Base-by-base conservation (phyloP, 371 early-diverging fungal genomes). In the Cladochytrium tenue region DNA sequence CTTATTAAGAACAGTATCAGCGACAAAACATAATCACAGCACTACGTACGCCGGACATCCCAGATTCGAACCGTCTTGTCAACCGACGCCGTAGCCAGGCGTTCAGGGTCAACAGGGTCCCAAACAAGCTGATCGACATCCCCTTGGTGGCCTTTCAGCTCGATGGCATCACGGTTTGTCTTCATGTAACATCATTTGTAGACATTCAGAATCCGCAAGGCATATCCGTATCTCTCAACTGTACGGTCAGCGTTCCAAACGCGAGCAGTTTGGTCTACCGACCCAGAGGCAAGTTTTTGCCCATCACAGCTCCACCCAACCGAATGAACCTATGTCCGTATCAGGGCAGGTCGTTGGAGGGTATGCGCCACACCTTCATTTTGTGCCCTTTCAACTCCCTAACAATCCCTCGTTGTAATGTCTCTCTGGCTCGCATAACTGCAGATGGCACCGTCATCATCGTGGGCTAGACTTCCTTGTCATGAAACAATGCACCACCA, bases 11-110 rank as follows among this genome's bases (percentile, higher is more conserved):
- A 35, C 5, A 25, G 7, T 23, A 10, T 53, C 43, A 51, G 15
- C 4, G 59, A 25, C 20, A 32, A 23, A n/a, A 23, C 32, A 23
- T 17, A 25, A 27, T 5, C 0, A 32, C 20, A 15, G 3, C 17
- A 50, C 17, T 34, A 51, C 56, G 69, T 81, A 91, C 92, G 81
- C 70, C 93, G 78, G 52, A 90, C 83, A 76, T 93, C 93, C 95
- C 95, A 95, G 62, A 95, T 76, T 25, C 93, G 78, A 1, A 93
- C 90, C 0, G 91, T 91, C 68, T 86, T 89, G 77, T 95, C 95
- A 59, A 88, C 83, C 17, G 92, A 91, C 3, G 92, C 92, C 3
- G 95, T 91, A 0, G 92, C 94, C 56, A 95, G 78, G 50, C 81
- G 72, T 67, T 91, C 88, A 3, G 88, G 84, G 63, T 90, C 86